A percentile compares a stretch with the other conserved stretches of the same genome.
These are phyloP conservation scores for Ramichloridium luteum DNA, from an alignment of 2,329 filamentous ascomycete species.

Conservation along the genomic window DNA sequence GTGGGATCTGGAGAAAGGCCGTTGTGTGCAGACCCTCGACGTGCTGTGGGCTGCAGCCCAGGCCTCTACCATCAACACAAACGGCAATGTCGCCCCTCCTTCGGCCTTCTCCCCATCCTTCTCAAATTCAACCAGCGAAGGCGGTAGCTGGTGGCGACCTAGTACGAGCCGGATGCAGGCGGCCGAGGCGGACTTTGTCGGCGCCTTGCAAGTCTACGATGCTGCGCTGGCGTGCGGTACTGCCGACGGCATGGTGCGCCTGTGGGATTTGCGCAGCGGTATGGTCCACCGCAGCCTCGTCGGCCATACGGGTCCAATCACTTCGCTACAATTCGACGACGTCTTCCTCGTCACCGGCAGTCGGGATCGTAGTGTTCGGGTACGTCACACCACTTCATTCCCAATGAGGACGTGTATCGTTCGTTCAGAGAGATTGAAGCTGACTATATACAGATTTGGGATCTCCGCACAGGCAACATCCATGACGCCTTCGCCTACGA, in stretches of 20 bases:
- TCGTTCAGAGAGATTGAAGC: too few relatives aligned
- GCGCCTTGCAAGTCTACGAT: constrained; percentile 89
- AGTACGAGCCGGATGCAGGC: constrained; percentile 46
- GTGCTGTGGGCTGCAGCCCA: constrained; percentile 97
- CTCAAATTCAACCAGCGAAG: constrained; percentile 3
- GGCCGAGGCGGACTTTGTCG: constrained; percentile 76
- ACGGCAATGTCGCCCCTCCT: constrained; percentile 3
- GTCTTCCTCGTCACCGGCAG: constrained; percentile 89
- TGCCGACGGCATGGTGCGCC: constrained; percentile 87
- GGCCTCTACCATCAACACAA: constrained; percentile 49
- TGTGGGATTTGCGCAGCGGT: constrained; percentile 93
- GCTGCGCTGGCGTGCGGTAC: constrained; percentile 91
- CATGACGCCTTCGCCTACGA: constrained; percentile 95
- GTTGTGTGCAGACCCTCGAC: constrained; percentile 92
- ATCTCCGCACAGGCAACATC: constrained; percentile 89
- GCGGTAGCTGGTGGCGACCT: constrained; percentile 56
- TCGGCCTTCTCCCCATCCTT: not conserved
- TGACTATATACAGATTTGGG: constrained; percentile 96
- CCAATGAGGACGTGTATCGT: too few relatives aligned
- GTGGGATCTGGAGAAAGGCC: constrained; percentile 95
- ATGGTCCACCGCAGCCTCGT: constrained; percentile 95
- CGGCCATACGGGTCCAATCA: constrained; percentile 89
- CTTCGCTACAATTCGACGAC: constrained; percentile 90
- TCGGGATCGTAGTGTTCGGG: constrained; percentile 81
- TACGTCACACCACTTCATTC: constrained; percentile 46